A percentile compares a stretch with the other conserved stretches of the same genome.
phyloP scores from a whole-genome alignment of 352 stramenopile genomes.

The Phytophthora tentaculata region DNA sequence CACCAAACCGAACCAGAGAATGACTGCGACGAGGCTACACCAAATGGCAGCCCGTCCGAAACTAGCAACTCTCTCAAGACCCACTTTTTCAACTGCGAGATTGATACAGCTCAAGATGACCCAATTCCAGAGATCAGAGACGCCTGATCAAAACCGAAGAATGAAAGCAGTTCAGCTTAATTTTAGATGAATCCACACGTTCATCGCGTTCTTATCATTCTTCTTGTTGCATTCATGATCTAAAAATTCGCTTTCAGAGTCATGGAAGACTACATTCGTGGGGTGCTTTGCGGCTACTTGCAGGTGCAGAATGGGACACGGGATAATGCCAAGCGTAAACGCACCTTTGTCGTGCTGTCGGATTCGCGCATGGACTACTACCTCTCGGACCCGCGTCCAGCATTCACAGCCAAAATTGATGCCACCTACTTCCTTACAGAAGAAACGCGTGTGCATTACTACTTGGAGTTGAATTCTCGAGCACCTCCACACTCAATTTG shows the following conservation, averaged over 20 bases:
- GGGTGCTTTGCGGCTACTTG: conserved; percentile 70
- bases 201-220: conserved; percentile 20
- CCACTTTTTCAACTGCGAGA: conserved; percentile 11
- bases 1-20: conserved; percentile 45
- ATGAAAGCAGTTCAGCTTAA: conserved; percentile 8
- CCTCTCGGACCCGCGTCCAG: conserved; percentile 57
- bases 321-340: conserved; percentile 53
- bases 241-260: too few relatives aligned
- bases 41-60: conserved; percentile 25
- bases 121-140: neutral
- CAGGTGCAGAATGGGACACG: conserved; percentile 60
- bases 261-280: conserved; percentile 82
- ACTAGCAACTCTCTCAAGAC: conserved; percentile 5
- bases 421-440: conserved; percentile 56
- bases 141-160: neutral
- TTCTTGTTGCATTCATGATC: neutral
- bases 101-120: neutral
- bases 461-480: conserved; percentile 68
- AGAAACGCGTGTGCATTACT: conserved; percentile 55
- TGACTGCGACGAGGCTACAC: conserved; percentile 28
- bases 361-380: conserved; percentile 85
- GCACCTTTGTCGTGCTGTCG: conserved; percentile 77
- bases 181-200: conserved; percentile 19
- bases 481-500: conserved; percentile 65
- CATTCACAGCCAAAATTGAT: conserved; percentile 65